phyloP scores from a whole-genome alignment of 139 green algal genomes.

The Choricystis sp. region DNA sequence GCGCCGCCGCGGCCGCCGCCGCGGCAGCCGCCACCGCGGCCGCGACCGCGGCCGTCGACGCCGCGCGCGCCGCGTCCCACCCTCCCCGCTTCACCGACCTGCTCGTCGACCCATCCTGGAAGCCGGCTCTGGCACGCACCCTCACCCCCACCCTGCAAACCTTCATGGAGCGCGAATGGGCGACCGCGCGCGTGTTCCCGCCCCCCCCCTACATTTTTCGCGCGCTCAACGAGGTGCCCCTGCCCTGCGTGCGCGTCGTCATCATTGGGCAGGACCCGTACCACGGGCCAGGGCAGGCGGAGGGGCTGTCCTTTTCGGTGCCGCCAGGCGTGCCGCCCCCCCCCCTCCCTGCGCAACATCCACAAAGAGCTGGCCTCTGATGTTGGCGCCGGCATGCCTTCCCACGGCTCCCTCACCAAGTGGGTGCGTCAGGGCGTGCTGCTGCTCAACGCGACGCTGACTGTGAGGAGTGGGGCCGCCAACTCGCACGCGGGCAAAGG shows the following conservation, averaged over 20 bases:
- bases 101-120: conserved; percentile 44
- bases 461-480: conserved; percentile 58
- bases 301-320: conserved; percentile 90
- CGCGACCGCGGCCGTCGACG: too few relatives aligned
- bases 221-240: conserved; percentile 39
- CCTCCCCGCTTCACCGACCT: conserved; percentile 24
- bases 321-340: conserved; percentile 26
- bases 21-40: background rate
- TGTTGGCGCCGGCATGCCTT: conserved; percentile 17
- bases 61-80: background rate
- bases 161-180: conserved; percentile 55
- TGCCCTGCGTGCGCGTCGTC: conserved; percentile 54
- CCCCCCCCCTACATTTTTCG: conserved; percentile 57
- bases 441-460: conserved; percentile 88
- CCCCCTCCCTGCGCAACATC: conserved; percentile 66
- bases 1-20: too few relatives aligned
- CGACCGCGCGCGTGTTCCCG: conserved; percentile 50
- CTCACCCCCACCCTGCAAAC: conserved; percentile 25
- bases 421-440: conserved; percentile 63
- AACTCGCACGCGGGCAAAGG: conserved; percentile 74
- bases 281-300: conserved; percentile 73
- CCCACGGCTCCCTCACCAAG: conserved; percentile 50
- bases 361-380: conserved; percentile 66
- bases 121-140: conserved; percentile 20
- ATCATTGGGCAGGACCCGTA: conserved; percentile 91